phyloP scores from a whole-genome alignment of 768 basidiomycete genomes.

The Favolaschia claudopus region DNA sequence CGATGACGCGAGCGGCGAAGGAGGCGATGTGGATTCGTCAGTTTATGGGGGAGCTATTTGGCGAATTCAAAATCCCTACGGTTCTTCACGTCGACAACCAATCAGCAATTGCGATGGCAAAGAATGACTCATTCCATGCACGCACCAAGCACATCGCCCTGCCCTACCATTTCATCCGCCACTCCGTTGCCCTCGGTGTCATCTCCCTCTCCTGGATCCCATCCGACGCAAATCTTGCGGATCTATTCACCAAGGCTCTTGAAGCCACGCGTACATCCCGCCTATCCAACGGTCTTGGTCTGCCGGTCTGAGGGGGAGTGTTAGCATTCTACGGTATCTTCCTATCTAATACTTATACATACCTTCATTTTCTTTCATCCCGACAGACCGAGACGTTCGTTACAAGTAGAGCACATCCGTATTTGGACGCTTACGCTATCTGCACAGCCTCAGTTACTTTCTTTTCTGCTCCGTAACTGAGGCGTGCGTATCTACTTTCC shows the following conservation, averaged over 20 bases:
- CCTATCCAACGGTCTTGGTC: conserved; percentile 1
- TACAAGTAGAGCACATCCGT: no score
- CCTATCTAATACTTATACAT: conserved; percentile 1
- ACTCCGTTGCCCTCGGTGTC: conserved; percentile 39
- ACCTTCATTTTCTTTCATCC: conserved; percentile 6
- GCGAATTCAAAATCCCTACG: conserved; percentile 11
- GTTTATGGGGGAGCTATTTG: conserved; percentile 25
- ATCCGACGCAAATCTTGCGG: conserved; percentile 34
- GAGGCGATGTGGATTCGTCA: conserved; percentile 35
- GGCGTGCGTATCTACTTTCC: no score
- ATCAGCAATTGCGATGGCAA: conserved; percentile 19
- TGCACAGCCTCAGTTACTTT: no score
- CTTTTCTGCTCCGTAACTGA: no score
- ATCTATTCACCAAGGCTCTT: conserved; percentile 39
- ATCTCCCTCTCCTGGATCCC: conserved; percentile 23
- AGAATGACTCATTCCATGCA: conserved; percentile 32
- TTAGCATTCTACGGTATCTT: conserved; percentile 15
- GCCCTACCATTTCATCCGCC: conserved; percentile 34
- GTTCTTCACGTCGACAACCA: conserved; percentile 28
- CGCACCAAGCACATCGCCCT: conserved; percentile 40
- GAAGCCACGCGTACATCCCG: conserved; percentile 8
- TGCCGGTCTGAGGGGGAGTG: conserved; percentile 18
- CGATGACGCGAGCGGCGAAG: conserved; percentile 28
- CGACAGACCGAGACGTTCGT: not conserved
- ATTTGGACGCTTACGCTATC: no score